Conservation (phyloP, 1,284 basidiomycete species). For the Xerocomus minutiporus region DNA sequence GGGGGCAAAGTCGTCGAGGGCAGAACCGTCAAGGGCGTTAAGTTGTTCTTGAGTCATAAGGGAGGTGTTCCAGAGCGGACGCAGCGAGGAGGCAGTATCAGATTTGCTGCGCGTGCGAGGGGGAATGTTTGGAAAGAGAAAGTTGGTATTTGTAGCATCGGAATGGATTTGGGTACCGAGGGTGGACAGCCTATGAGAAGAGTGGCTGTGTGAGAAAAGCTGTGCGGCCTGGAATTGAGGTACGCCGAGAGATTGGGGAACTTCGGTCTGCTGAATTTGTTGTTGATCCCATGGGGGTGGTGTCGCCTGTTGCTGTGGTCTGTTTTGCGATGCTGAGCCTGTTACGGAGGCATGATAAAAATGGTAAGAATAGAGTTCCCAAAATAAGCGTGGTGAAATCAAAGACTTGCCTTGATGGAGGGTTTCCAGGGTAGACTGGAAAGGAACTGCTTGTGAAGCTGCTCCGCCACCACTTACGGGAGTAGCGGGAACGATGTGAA, state of each 20-base stretch:
- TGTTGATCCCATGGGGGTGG: slow-evolving; percentile 34
- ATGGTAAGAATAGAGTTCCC: slow-evolving; percentile 31
- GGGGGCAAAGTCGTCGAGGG: slow-evolving; percentile 33
- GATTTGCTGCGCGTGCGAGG: slow-evolving; percentile 55
- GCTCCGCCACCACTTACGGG: slow-evolving; percentile 61
- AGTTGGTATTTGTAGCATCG: slow-evolving; percentile 36
- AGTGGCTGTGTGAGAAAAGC: slow-evolving; percentile 33
- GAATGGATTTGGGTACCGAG: slow-evolving; percentile 31
- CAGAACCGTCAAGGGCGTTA: slow-evolving; percentile 29
- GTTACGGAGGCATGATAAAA: slow-evolving; percentile 25
- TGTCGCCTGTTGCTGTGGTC: slow-evolving; percentile 32
- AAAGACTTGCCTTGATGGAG: slow-evolving; percentile 48
- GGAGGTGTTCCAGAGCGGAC: slow-evolving; percentile 48
- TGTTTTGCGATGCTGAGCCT: slow-evolving; percentile 30
- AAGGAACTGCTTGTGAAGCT: slow-evolving; percentile 43
- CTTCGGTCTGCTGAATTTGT: slow-evolving; percentile 35
- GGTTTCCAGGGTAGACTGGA: slow-evolving; percentile 44
- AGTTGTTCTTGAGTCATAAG: slow-evolving; percentile 33
- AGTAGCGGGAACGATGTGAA: slow-evolving; percentile 78
- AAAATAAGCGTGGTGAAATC: slow-evolving; percentile 29
- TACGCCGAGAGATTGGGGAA: slow-evolving; percentile 29
- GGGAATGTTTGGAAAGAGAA: slow-evolving; percentile 33
- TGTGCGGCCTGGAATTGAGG: slow-evolving; percentile 29
- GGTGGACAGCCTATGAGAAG: slow-evolving; percentile 34
- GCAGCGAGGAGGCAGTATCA: slow-evolving; percentile 49